Base-by-base conservation (phyloP, 108 stramenopile species). In the Skeletonema grethae region DNA sequence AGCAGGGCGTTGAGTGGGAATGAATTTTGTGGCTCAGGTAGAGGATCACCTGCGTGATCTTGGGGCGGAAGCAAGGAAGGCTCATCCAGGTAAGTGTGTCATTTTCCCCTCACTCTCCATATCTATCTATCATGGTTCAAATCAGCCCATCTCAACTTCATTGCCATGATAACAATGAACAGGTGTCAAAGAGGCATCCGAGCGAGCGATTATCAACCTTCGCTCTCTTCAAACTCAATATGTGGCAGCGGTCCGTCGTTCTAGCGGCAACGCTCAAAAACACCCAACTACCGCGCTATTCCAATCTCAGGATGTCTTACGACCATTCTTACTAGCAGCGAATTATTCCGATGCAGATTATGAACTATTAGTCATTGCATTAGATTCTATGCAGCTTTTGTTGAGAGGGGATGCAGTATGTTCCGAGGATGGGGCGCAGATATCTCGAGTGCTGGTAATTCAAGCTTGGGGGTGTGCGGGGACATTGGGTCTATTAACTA, bases 21-120 rank as follows among this genome's bases (percentile, higher is more conserved):
- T 95, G 94, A 95, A 95, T 72, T 95, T 95, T 65, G 89, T 92
- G 10, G 88, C 84, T 29, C 88, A 90, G 73, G 86, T 95, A 57
- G 94, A 95, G 77, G 94, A 95, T 67, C 88, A 89, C 57, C 88
- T 95, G 13, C 90, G 94, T 41, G 94, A 95, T 76, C 73, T 95
- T 72, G 91, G 91, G 13, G 82, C 90, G 16, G 90, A 92, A 69
- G 90, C 94, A 24, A 86, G 94, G 39, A 88, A 88, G 73, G 87
- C 86, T 59, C 91, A 95, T 86, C 91, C 94, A 13, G 94, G 91
- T 86, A 72, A 10, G 87, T 66, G 24, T 73, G 24, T 75, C 30
- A 31, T 75, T 61, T 71, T 3, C 24, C 29, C 18, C 29, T 22
- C 50, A 7, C n/a, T 8, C 16, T 34, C 59, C 57, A 28, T 16